A percentile compares a stretch with the other conserved stretches of the same genome.
Conservation (phyloP, 2,329 filamentous ascomycete species). For the Xylariaceae sp. region DNA sequence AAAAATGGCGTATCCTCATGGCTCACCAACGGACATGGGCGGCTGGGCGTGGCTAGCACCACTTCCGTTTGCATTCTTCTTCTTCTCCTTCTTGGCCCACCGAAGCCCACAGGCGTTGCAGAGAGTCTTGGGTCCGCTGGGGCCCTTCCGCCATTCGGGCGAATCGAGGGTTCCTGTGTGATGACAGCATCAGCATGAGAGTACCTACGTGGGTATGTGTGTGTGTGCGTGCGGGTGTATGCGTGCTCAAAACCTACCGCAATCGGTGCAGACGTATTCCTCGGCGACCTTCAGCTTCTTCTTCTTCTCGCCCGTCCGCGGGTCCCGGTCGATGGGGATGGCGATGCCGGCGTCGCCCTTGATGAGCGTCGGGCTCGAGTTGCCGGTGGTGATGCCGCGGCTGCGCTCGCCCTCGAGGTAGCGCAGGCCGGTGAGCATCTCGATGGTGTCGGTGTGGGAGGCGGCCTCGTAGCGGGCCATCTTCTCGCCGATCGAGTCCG, state of each 20-base stretch:
- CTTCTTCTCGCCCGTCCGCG: conserved; percentile 68
- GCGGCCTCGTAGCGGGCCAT: conserved; percentile 74
- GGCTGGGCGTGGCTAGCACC: conserved; percentile 2
- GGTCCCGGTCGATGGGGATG: conserved; percentile 72
- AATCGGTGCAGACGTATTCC: conserved; percentile 94
- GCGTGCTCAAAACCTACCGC: conserved; percentile 48
- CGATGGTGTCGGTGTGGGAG: conserved; percentile 77
- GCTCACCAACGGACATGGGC: conserved; percentile 5
- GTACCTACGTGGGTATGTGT: conserved; percentile 5
- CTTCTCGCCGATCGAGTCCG: conserved; percentile 75
- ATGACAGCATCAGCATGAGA: too few species aligned
- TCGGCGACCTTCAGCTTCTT: conserved; percentile 76
- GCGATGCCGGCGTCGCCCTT: conserved; percentile 81
- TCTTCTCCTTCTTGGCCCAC: conserved; percentile 79
- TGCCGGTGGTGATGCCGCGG: conserved; percentile 79
- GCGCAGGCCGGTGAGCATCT: conserved; percentile 82
- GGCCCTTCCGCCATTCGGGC: conserved; percentile 93
- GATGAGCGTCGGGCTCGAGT: conserved; percentile 71
- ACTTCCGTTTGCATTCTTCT: conserved; percentile 30
- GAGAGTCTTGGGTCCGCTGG: conserved; percentile 84
- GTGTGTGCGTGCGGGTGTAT: neutral
- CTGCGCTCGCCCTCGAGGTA: conserved; percentile 87
- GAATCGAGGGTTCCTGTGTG: conserved; percentile 79
- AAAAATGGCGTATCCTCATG: too few species aligned
- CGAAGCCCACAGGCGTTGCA: conserved; percentile 87